Base-by-base conservation (phyloP, 1,284 basidiomycete species). In the Flammula alnicola region DNA sequence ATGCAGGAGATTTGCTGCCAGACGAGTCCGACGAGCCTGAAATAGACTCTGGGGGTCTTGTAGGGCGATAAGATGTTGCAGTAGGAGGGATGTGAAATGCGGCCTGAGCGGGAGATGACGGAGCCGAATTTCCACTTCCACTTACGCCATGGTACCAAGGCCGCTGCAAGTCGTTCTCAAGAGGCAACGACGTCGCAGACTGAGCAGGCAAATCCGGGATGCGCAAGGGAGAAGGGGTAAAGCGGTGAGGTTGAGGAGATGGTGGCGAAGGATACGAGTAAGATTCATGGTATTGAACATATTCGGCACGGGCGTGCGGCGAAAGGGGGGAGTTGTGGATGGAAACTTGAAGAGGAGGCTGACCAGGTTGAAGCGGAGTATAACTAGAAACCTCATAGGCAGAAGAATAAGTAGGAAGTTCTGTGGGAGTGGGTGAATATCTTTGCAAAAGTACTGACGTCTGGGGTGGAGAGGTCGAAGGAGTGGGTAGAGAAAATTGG, bases 21-120 rank as follows among this genome's bases (percentile, higher is more conserved):
- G 59, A 62, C n/a, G 62, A 57, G 31, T 54, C 54, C 10, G 60
- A 63, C 11, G 57, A 59, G 8, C 43, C 49, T 2, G 61, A 60
- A 3, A 56, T 41, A 11, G 58, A 60, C 30, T 38, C 31, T 16
- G 49, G 48, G 4, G n/a, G n/a, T n/a, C n/a, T n/a, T n/a, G n/a
- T n/a, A n/a, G n/a, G n/a, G n/a, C n/a, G n/a, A n/a, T n/a, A n/a
- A n/a, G n/a, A n/a, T n/a, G n/a, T n/a, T n/a, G n/a, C n/a, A n/a
- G n/a, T n/a, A n/a, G n/a, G n/a, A n/a, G n/a, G n/a, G n/a, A 23
- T 27, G 38, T 44, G 26, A 31, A 37, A 37, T n/a, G 20, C 32
- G 43, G 44, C 36, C 8, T 26, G 33, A 20, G 12, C 31, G 32
- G 49, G 51, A 19, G 51, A 39, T 12, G 45, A 36, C 25, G 35